These are phyloP conservation scores for Phaffia rhodozyma DNA, from an alignment of 1,284 basidiomycete genomes.

Conservation along the genomic window DNA sequence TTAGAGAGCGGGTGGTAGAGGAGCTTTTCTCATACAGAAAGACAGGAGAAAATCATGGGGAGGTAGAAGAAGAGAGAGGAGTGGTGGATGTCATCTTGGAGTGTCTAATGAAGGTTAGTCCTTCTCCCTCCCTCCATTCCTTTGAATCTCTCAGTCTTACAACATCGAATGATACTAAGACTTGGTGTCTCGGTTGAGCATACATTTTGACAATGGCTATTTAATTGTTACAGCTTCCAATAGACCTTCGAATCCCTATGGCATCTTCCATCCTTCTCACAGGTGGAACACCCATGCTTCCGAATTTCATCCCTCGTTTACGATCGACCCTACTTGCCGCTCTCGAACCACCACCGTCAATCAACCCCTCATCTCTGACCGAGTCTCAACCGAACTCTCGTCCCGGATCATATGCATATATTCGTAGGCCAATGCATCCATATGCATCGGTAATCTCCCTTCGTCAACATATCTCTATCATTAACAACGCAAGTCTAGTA, in stretches of 20 bases:
- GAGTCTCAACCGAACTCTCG: constrained; percentile 24
- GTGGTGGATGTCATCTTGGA: constrained; percentile 69
- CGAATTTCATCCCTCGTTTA: constrained; percentile 78
- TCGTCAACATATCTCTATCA: constrained; percentile 51
- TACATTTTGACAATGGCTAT: not conserved
- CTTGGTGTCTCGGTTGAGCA: too few relatives aligned
- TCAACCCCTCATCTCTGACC: constrained; percentile 15
- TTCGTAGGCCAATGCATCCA: constrained; percentile 12
- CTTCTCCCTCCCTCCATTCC: not conserved
- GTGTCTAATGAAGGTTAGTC: constrained; percentile 56
- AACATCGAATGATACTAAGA: too few relatives aligned
- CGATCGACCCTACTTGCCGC: constrained; percentile 57
- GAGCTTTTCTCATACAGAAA: constrained; percentile 48
- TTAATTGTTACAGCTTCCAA: constrained; percentile 50
- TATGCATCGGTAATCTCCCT: constrained; percentile 15
- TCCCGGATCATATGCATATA: constrained; percentile 11
- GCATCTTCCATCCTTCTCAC: constrained; percentile 56
- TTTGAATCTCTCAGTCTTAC: not conserved
- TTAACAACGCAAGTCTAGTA: constrained; percentile 55
- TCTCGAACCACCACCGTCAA: constrained; percentile 36
- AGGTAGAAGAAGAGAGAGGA: constrained; percentile 70
- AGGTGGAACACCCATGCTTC: constrained; percentile 82
- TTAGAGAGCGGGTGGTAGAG: constrained; percentile 80
- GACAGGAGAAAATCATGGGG: constrained; percentile 56
- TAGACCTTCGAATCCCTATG: constrained; percentile 42